These are phyloP conservation scores for Arctostaphylos glauca DNA, from an alignment of 148 eudicot genomes.

Conservation along the genomic window DNA sequence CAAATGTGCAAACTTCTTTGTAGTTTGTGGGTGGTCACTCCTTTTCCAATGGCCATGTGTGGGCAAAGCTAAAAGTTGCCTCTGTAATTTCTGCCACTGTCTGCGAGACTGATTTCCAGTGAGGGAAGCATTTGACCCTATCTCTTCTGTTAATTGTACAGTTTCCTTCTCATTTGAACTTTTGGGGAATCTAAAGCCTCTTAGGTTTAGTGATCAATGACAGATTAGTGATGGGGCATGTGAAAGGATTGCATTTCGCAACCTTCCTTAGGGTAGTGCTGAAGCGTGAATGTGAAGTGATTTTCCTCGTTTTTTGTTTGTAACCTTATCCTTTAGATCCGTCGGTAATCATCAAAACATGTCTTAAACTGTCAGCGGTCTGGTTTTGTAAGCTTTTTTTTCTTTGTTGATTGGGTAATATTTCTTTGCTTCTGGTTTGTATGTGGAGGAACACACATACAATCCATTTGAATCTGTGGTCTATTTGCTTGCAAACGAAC, in stretches of 20 bases:
- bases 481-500: not conserved
- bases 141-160: constrained; percentile 8
- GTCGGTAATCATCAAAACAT: not conserved
- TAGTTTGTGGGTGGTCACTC: constrained; percentile 14
- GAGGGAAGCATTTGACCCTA: not conserved
- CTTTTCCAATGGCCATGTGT: not conserved
- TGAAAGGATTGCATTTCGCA: constrained; percentile 4
- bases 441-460: not conserved
- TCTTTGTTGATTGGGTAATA: not conserved
- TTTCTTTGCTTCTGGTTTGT: constrained; percentile 1
- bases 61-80: not conserved
- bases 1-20: not conserved
- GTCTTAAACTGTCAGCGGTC: not conserved
- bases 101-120: constrained; percentile 6
- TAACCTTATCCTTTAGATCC: not conserved
- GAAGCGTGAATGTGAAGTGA: constrained; percentile 8
- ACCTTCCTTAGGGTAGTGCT: not conserved
- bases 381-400: not conserved
- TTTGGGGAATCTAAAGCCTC: constrained; percentile 5
- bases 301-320: not conserved
- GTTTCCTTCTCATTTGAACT: not conserved
- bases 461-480: not conserved
- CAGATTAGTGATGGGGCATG: not conserved
- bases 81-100: not conserved
- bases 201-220: not conserved